These are phyloP conservation scores for Zalaria obscura DNA, from an alignment of 2,329 filamentous ascomycete genomes.

Conservation along the genomic window DNA sequence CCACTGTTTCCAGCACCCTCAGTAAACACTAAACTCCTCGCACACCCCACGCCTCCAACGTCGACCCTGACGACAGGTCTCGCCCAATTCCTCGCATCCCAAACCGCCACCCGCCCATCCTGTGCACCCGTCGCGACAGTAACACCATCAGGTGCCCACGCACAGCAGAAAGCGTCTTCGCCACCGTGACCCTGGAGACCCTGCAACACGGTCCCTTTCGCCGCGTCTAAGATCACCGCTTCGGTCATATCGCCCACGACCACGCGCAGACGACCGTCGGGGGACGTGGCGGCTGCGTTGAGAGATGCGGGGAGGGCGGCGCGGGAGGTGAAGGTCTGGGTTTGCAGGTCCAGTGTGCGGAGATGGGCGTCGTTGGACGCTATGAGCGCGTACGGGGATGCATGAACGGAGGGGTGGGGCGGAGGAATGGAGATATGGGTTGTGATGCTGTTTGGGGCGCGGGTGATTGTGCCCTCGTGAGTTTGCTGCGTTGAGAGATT, in stretches of 20 bases:
- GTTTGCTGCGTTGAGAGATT: slow-evolving; percentile 15
- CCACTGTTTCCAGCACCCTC: slow-evolving; percentile 47
- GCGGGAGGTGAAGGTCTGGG: slow-evolving; percentile 43
- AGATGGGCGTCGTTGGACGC: slow-evolving; percentile 43
- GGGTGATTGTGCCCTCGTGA: slow-evolving; percentile 33
- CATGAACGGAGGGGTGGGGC: slow-evolving; percentile 32
- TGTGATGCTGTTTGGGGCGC: slow-evolving; percentile 38
- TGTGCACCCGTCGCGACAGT: slow-evolving; percentile 66
- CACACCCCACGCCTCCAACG: slow-evolving; percentile 50
- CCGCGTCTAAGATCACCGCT: slow-evolving; percentile 54
- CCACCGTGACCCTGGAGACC: slow-evolving; percentile 37
- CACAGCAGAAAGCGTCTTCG: slow-evolving; percentile 63
- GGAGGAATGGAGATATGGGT: slow-evolving; percentile 36
- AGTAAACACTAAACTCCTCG: slow-evolving; percentile 57
- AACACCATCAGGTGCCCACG: slow-evolving; percentile 66
- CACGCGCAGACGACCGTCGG: slow-evolving; percentile 55
- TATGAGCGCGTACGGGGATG: slow-evolving; percentile 30
- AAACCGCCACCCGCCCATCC: slow-evolving; percentile 58
- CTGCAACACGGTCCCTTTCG: slow-evolving; percentile 45
- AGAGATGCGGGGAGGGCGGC: slow-evolving; percentile 46
- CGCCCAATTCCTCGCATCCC: slow-evolving; percentile 60
- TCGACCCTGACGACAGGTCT: slow-evolving; percentile 40
- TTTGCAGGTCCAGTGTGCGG: slow-evolving; percentile 39
- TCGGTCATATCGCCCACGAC: slow-evolving; percentile 57
- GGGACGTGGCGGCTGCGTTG: slow-evolving; percentile 61